phyloP scores from a whole-genome alignment of 2,329 filamentous ascomycete species.

The Alternaria brassicae region DNA sequence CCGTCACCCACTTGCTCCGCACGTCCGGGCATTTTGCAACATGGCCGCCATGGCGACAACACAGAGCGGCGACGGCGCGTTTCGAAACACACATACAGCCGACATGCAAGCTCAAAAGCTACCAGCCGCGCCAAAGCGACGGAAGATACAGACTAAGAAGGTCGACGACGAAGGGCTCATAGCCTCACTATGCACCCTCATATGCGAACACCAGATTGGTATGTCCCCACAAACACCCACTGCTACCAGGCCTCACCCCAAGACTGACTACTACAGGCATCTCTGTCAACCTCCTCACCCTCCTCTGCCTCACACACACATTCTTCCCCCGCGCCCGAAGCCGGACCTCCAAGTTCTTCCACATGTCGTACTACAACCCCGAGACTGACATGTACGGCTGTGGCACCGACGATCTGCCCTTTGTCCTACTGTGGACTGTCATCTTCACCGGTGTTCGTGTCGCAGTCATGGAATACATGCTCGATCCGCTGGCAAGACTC shows the following conservation, averaged over 20 bases:
- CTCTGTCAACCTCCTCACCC: conserved; percentile 82
- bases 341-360: conserved; percentile 87
- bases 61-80: conserved; percentile 19
- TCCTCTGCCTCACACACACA: conserved; percentile 81
- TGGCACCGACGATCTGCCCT: conserved; percentile 79
- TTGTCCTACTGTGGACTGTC: conserved; percentile 79
- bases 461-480: conserved; percentile 82
- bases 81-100: conserved; percentile 15
- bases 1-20: neutral
- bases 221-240: conserved; percentile 47
- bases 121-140: conserved; percentile 23
- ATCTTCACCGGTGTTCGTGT: conserved; percentile 88
- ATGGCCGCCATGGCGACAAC: conserved; percentile 27
- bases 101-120: conserved; percentile 20
- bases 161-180: conserved; percentile 68
- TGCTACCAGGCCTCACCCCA: neutral
- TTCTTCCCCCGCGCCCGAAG: conserved; percentile 80
- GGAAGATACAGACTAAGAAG: conserved; percentile 53
- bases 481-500: conserved; percentile 76
- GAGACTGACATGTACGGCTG: conserved; percentile 73
- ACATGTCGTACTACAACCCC: conserved; percentile 81
- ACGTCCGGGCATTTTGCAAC: neutral
- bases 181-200: conserved; percentile 69
- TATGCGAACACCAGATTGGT: conserved; percentile 84
- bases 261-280: conserved; percentile 64